phyloP scores from a whole-genome alignment of 192 early-diverging fungal genomes.

The Coemansia sp. region DNA sequence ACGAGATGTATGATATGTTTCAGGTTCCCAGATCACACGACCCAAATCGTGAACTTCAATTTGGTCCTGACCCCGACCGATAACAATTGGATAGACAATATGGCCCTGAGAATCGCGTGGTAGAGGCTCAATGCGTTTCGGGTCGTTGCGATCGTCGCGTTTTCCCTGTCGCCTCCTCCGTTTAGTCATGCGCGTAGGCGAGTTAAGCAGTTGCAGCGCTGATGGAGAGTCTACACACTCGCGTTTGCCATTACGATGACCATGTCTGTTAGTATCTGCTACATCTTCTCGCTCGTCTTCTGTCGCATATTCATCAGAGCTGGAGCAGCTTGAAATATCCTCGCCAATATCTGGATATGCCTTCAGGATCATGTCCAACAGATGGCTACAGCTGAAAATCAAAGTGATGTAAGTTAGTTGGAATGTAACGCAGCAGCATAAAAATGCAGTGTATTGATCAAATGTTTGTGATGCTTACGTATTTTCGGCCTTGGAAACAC shows the following conservation, averaged over 20 bases:
- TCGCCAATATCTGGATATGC: conserved; percentile 42
- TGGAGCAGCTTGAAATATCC: conserved; percentile 41
- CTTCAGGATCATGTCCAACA: conserved; percentile 48
- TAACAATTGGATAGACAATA: conserved; percentile 58
- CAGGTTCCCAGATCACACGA: conserved; percentile 59
- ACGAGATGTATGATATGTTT: conserved; percentile 65
- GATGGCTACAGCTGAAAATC: conserved; percentile 30
- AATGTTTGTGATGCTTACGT: conserved; percentile 28
- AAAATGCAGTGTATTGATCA: background rate
- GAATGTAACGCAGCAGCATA: background rate
- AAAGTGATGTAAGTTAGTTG: background rate
- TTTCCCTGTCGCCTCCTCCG: conserved; percentile 54
- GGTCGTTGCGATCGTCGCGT: conserved; percentile 61
- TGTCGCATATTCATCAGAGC: conserved; percentile 23
- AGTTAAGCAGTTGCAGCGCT: background rate
- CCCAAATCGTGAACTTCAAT: conserved; percentile 62
- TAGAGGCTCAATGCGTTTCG: conserved; percentile 59
- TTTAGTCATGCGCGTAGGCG: conserved; percentile 26
- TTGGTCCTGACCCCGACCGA: conserved; percentile 63
- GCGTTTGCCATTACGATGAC: conserved; percentile 19
- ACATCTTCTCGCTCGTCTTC: conserved; percentile 5
- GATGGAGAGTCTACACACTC: conserved; percentile 5
- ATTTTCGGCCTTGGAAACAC: conserved; percentile 38
- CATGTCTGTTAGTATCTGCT: background rate
- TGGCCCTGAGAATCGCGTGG: conserved; percentile 55